Evolutionary conservation across 768 basidiomycete genomes (phyloP), one percentile per base, ranked within the genome.

Genomic region (Leccinum sublutescens): DNA sequence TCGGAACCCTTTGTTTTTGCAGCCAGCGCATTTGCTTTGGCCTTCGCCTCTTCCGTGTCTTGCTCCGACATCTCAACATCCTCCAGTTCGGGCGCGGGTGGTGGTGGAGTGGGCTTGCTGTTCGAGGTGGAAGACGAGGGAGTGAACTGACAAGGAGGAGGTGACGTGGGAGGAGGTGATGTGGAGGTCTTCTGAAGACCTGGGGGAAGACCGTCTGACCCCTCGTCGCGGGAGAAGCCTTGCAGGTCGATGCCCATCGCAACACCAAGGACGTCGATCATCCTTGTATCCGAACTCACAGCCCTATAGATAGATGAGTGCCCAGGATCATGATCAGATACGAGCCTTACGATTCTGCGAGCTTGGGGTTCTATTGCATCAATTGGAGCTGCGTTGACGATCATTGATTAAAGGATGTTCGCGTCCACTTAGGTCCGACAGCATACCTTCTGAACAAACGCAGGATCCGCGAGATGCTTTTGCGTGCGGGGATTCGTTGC

Each of bases 211-310:
- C 91, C 91, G 56, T 88, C 82, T 10, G 92, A 92, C 38, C 90
- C 94, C 77, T 93, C 92, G 17, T 89, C 87, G 57, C 93, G 82
- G 54, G 85, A 80, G 72, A 91, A 89, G 57, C 89, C 93, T 74
- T 92, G 87, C 75, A 98, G 83, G 75, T 98, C 93, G 65, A 98
- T 82, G 34, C 93, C 93, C 89, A 98, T 93, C 58, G 93, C 82
- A 11, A 86, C 95, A 60, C 95, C 95, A 48, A 98, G 79, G 15
- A 94, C 94, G 69, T 92, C 88, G 73, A 94, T 93, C 93, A 97
- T 94, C 59, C 95, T 85, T 36, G 95, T 86, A 74, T 98, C 95
- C 40, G 57, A 58, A 61, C 84, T 78, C 65, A 91, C 1, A 25
- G 85, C 81, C 49, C 82, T 85, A 63, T 17, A 64, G 4, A 52